Percentiles rank a stretch among this genome's conserved stretches.
Conservation (phyloP, 2,329 filamentous ascomycete species). For the Phaeosphaeria sp. region DNA sequence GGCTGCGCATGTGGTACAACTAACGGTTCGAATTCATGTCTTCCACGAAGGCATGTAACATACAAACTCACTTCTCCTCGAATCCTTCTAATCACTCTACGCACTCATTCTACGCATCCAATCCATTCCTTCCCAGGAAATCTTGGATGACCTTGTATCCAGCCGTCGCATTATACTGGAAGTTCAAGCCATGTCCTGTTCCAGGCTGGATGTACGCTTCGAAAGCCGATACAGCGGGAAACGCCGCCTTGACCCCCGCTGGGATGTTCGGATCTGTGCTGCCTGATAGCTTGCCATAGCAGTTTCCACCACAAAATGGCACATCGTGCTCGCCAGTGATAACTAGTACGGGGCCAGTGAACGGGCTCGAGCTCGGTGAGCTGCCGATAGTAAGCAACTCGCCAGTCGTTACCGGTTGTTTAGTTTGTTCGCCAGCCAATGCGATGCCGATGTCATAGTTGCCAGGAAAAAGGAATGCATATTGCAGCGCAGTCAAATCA, state of each 20-base stretch:
- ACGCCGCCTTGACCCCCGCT: constrained; percentile 50
- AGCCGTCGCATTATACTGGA: constrained; percentile 52
- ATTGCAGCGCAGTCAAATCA: constrained; percentile 58
- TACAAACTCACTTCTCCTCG: not conserved
- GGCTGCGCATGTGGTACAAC: not conserved
- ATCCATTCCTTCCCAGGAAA: constrained; percentile 41
- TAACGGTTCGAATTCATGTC: not conserved
- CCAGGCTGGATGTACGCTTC: constrained; percentile 61
- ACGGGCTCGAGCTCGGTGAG: constrained; percentile 46
- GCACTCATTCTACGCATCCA: constrained; percentile 18
- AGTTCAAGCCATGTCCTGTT: constrained; percentile 57
- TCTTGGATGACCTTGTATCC: constrained; percentile 49
- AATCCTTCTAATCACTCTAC: not conserved
- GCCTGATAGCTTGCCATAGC: constrained; percentile 50
- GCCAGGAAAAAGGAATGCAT: constrained; percentile 56
- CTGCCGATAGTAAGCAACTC: constrained; percentile 65
- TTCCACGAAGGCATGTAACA: not conserved
- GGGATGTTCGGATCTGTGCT: constrained; percentile 53
- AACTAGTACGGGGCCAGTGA: constrained; percentile 64
- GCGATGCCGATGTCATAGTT: constrained; percentile 64
- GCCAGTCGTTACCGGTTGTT: constrained; percentile 65
- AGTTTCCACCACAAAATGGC: constrained; percentile 70
- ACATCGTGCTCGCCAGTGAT: constrained; percentile 62
- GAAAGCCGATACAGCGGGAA: constrained; percentile 58
- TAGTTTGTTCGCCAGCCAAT: constrained; percentile 52